Percentiles rank a stretch among this genome's conserved stretches.
phyloP scores from a whole-genome alignment of 2,329 filamentous ascomycete species.

The Gliomastix tumulicola region DNA sequence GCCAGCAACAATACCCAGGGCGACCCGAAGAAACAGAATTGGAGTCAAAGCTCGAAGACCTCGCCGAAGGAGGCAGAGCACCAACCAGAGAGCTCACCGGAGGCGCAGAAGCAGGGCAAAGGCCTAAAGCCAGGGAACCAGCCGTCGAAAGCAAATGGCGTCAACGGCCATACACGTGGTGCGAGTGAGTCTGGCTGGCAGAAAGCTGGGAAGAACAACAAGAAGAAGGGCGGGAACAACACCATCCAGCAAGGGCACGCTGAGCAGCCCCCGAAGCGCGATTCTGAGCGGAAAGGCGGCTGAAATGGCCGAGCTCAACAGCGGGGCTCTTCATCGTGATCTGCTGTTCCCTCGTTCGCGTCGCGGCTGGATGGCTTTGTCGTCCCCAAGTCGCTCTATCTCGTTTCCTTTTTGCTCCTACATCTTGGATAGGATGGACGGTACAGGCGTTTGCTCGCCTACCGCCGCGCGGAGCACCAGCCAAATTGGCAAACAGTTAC shows the following conservation, averaged over 20 bases:
- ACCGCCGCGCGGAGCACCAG: too few relatives aligned
- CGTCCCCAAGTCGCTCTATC: too few relatives aligned
- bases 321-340: too few relatives aligned
- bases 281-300: conserved; percentile 56
- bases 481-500: too few relatives aligned
- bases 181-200: conserved; percentile 49
- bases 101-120: conserved; percentile 14
- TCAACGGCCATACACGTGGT: conserved; percentile 45
- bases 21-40: too few relatives aligned
- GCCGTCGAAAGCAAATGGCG: conserved; percentile 15
- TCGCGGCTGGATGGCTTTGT: too few relatives aligned
- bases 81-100: conserved; percentile 11
- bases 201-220: conserved; percentile 45
- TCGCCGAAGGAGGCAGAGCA: too few relatives aligned
- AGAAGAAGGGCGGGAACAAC: conserved; percentile 32
- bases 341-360: neutral
- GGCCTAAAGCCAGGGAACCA: neutral
- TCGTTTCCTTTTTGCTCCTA: too few relatives aligned
- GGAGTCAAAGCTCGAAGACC: too few relatives aligned
- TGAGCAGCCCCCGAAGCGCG: conserved; percentile 51
- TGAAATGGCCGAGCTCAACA: conserved; percentile 30
- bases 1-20: too few relatives aligned
- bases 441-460: too few relatives aligned
- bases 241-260: conserved; percentile 24
- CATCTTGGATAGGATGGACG: too few relatives aligned